A percentile compares a stretch with the other conserved stretches of the same genome.
Evolutionary conservation across 768 basidiomycete species (phyloP).

Genomic region (Termitomyces sp.): DNA sequence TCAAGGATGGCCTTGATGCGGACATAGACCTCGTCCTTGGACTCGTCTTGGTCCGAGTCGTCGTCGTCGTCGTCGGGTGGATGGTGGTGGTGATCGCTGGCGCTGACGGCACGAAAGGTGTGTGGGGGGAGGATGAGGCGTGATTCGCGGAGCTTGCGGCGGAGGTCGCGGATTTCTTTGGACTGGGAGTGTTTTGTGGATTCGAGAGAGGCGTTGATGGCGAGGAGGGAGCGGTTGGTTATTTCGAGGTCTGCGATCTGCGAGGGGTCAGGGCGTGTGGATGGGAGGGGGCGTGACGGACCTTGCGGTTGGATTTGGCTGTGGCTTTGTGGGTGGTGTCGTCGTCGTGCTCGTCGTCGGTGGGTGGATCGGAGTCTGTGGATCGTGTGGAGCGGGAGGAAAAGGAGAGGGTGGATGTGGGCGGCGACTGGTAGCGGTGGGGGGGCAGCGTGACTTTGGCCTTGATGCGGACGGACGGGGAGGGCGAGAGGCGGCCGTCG

Average conservation of each 20-base stretch:
- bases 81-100: constrained; percentile 47
- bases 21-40: constrained; percentile 52
- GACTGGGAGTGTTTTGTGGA: constrained; percentile 76
- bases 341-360: constrained; percentile 25
- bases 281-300: constrained; percentile 21
- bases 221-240: constrained; percentile 80
- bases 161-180: constrained; percentile 81
- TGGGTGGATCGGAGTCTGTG: constrained; percentile 30
- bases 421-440: constrained; percentile 62
- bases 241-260: constrained; percentile 94
- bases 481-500: constrained; percentile 28
- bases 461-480: constrained; percentile 45
- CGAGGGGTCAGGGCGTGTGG: neutral
- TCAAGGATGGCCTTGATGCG: constrained; percentile 68
- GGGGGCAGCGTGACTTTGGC: constrained; percentile 55
- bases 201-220: constrained; percentile 83
- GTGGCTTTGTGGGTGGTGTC: constrained; percentile 54
- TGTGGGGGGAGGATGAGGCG: constrained; percentile 73
- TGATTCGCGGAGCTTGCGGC: constrained; percentile 79
- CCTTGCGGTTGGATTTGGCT: constrained; percentile 88
- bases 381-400: constrained; percentile 77
- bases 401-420: constrained; percentile 66
- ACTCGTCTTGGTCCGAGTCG: constrained; percentile 26
- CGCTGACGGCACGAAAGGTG: constrained; percentile 51
- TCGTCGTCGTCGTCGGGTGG: constrained; percentile 29